Evolutionary conservation across 2,329 filamentous ascomycete genomes (phyloP).

Genomic region (Aspergillus puulaauensis): DNA sequence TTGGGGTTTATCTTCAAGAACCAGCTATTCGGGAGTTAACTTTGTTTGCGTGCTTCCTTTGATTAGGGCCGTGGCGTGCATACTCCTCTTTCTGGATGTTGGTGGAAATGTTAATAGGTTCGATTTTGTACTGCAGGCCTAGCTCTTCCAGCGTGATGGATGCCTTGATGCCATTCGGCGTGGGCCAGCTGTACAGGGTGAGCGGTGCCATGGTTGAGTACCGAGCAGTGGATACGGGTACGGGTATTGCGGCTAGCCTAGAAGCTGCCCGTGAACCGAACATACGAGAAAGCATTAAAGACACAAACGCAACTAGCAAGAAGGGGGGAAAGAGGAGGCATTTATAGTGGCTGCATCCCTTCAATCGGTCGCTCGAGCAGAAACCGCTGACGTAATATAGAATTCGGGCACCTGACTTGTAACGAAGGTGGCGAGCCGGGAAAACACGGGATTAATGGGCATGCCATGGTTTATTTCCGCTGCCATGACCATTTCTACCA

Average conservation of each 20-base stretch:
- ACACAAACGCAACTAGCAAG: no score
- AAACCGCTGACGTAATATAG: no score
- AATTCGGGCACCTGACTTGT: no score
- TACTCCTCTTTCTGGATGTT: conserved; percentile 45
- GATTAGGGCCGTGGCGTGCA: background rate
- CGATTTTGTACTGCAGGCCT: conserved; percentile 31
- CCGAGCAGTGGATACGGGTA: background rate
- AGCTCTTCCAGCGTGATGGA: conserved; percentile 41
- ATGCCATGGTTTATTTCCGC: no score
- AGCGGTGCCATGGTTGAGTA: conserved; percentile 12
- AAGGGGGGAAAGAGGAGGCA: no score
- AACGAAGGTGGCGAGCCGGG: no score
- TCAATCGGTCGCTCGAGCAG: no score
- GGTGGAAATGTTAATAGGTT: conserved; percentile 43
- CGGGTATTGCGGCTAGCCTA: background rate
- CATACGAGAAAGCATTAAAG: background rate
- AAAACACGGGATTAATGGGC: no score
- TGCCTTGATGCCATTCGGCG: conserved; percentile 37
- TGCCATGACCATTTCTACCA: background rate
- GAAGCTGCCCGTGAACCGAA: background rate
- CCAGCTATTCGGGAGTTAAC: conserved; percentile 26
- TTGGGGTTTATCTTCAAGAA: conserved; percentile 52
- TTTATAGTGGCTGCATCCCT: no score
- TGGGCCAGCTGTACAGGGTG: conserved; percentile 31
- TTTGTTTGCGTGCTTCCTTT: conserved; percentile 4